Conservation (phyloP, 768 basidiomycete species). For the Termitomyces sp. region DNA sequence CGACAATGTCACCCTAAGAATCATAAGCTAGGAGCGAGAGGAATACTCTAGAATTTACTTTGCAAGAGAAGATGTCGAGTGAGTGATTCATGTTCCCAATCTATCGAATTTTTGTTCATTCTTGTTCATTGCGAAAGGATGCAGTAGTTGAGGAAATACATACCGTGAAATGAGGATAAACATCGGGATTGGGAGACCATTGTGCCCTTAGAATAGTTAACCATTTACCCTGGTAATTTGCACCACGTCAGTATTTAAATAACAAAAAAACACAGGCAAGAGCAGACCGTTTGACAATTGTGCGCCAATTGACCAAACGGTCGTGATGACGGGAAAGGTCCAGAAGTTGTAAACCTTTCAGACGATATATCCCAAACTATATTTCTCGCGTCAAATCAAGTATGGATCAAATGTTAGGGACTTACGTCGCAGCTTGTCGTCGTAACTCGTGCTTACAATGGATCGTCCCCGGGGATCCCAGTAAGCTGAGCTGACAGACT, state of each 20-base stretch:
- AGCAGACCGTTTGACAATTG: slow-evolving; percentile 73
- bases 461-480: slow-evolving; percentile 80
- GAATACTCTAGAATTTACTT: slow-evolving; percentile 33
- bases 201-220: slow-evolving; percentile 70
- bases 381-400: slow-evolving; percentile 4
- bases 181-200: slow-evolving; percentile 75
- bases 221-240: slow-evolving; percentile 64
- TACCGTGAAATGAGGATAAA: slow-evolving; percentile 81
- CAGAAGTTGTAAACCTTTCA: slow-evolving; percentile 36
- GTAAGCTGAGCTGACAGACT: slow-evolving; percentile 77
- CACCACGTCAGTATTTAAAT: not conserved
- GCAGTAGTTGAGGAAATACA: slow-evolving; percentile 14
- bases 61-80: slow-evolving; percentile 67
- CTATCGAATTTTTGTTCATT: slow-evolving; percentile 24
- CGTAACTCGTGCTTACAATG: slow-evolving; percentile 83
- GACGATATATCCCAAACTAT: slow-evolving; percentile 75
- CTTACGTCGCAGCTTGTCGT: slow-evolving; percentile 69
- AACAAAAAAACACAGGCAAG: not conserved
- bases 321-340: slow-evolving; percentile 51
- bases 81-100: slow-evolving; percentile 79
- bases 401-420: slow-evolving; percentile 9
- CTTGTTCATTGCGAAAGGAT: not conserved
- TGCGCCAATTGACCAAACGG: slow-evolving; percentile 63
- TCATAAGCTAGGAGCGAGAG: not conserved
- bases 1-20: slow-evolving; percentile 61